A percentile compares a stretch with the other conserved stretches of the same genome.
These are phyloP conservation scores for Penicillium tannophilum DNA, from an alignment of 495 filamentous ascomycete species.

Conservation along the genomic window DNA sequence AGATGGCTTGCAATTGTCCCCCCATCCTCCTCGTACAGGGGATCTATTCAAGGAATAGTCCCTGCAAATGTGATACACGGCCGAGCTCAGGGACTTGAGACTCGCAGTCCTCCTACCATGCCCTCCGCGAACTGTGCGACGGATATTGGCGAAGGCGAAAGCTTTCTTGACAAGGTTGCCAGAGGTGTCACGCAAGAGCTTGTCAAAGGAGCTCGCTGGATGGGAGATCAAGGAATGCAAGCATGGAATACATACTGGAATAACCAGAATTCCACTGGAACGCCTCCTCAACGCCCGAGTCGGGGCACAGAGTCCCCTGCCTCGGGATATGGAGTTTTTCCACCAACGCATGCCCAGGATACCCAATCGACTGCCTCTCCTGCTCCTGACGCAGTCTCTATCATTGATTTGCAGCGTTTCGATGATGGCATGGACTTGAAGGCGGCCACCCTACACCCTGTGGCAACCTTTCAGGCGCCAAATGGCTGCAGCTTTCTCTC, in stretches of 20 bases:
- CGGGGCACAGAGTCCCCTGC: constrained; percentile 32
- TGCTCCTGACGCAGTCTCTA: constrained; percentile 80
- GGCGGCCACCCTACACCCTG: constrained; percentile 53
- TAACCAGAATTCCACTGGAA: constrained; percentile 50
- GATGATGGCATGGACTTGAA: constrained; percentile 48
- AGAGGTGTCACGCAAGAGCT: constrained; percentile 87
- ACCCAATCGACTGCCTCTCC: constrained; percentile 46
- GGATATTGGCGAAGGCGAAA: constrained; percentile 77
- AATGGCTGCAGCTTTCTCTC: constrained; percentile 91
- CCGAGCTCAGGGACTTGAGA: constrained; percentile 66
- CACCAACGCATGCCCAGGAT: constrained; percentile 71
- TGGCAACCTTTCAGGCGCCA: constrained; percentile 78
- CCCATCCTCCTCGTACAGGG: constrained; percentile 65
- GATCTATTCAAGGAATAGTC: constrained; percentile 65
- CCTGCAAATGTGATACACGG: constrained; percentile 43
- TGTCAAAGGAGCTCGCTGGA: constrained; percentile 85
- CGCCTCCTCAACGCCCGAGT: constrained; percentile 28
- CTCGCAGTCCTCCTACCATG: constrained; percentile 70
- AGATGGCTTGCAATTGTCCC: constrained; percentile 88
- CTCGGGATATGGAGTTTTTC: constrained; percentile 55
- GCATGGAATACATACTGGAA: constrained; percentile 92
- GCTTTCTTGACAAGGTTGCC: constrained; percentile 80
- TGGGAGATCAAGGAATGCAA: constrained; percentile 81
- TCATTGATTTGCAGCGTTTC: constrained; percentile 75
- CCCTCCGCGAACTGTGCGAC: constrained; percentile 74